Evolutionary conservation across 805 yeast species (phyloP), one percentile per base, ranked within the genome.

Genomic region (Nakazawaea anatomiae): DNA sequence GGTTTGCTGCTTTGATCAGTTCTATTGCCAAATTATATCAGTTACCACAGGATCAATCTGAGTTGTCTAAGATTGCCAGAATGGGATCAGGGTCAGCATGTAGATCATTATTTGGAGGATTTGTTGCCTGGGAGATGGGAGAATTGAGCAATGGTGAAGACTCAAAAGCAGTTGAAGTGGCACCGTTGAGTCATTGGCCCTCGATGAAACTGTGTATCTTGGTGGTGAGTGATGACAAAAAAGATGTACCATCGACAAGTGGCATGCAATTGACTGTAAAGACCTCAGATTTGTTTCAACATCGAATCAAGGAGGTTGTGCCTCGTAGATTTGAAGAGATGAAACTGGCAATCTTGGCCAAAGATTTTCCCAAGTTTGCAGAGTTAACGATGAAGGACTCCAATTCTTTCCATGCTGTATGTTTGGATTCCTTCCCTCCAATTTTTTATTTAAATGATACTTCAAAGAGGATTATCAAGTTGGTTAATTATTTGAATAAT

Each of bases 51-150:
- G 79, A 86, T 54, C 75, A 79, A 62, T 86, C 94, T 27, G 96
- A 90, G 62, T 77, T 94, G 55, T 88, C 96, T 56, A 86, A 85
- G 63, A 87, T 94, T 63, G 99, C 99, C 11, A 83, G 99, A 70
- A 92, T 90, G 71, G 99, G 99, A 34, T 90, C 97, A 6, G 99
- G 99, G 2, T 89, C 97, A 11, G 99, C 99, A 6, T 94, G 99
- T 71, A 80, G 99, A 68, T 94, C 98, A 7, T 74, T 94, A 55
- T 89, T 89, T 69, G 98, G 99, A 45, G 99, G 99, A 6, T 94
- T 83, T 64, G 99, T 94, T 10, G 98, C 98, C 4, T 94, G 99
- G 99, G 97, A 94, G 68, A 90, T 91, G 97, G 99, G 99, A 52
- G 57, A 59, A 3, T 56, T 63, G 52, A 69, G 56, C 0, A 85